Conservation (phyloP, 2,329 filamentous ascomycete species). For the Paecilomyces sp. region DNA sequence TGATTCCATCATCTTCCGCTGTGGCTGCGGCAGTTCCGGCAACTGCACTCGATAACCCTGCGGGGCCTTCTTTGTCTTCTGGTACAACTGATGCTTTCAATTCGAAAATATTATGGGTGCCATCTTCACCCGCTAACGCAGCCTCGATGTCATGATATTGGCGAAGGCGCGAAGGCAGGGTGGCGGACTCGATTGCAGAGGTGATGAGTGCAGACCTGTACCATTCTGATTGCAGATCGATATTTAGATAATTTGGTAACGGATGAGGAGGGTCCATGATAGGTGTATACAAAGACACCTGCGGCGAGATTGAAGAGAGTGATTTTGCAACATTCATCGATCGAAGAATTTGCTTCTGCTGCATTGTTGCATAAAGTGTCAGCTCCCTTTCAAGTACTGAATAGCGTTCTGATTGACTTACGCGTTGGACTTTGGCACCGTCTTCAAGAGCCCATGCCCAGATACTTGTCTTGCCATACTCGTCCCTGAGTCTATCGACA, state of each 20-base stretch:
- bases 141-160: slow-evolving; percentile 29
- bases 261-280: slow-evolving; percentile 55
- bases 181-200: slow-evolving; percentile 69
- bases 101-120: slow-evolving; percentile 72
- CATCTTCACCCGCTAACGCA: slow-evolving; percentile 50
- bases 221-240: slow-evolving; percentile 66
- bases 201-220: slow-evolving; percentile 70
- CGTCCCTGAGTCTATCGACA: slow-evolving; percentile 72
- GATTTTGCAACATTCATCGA: slow-evolving; percentile 69
- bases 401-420: slow-evolving; percentile 25
- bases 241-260: slow-evolving; percentile 50
- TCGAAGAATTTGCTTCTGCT: slow-evolving; percentile 55
- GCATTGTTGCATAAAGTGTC: slow-evolving; percentile 4
- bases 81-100: slow-evolving; percentile 58
- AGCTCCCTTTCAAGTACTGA: slow-evolving; percentile 6
- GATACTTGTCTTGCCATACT: slow-evolving; percentile 79
- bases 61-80: slow-evolving; percentile 6
- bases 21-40: slow-evolving; percentile 4
- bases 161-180: slow-evolving; percentile 60
- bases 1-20: slow-evolving; percentile 4
- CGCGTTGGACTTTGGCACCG: slow-evolving; percentile 46
- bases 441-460: slow-evolving; percentile 84
- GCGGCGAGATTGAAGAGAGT: slow-evolving; percentile 59
- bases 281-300: slow-evolving; percentile 72
- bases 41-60: neutral